phyloP scores from a whole-genome alignment of 1,284 basidiomycete genomes.

The Chiua sp. region DNA sequence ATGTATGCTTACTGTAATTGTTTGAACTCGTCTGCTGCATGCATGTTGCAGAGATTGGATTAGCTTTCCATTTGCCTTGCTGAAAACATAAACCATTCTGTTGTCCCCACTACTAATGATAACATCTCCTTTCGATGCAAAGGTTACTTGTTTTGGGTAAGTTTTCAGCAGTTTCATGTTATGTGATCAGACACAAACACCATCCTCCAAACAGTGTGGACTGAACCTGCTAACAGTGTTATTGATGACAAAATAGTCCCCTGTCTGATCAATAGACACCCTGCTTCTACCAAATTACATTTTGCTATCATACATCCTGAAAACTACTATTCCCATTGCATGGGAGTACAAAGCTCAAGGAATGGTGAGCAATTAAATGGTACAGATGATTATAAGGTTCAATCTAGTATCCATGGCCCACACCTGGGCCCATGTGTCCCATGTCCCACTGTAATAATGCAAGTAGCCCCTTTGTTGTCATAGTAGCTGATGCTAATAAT shows the following conservation, averaged over 20 bases:
- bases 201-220: not conserved
- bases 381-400: too few species aligned
- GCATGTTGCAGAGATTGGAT: not conserved
- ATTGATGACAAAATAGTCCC: not conserved
- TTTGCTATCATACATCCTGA: too few species aligned
- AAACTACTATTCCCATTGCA: too few species aligned
- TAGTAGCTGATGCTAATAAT: too few species aligned
- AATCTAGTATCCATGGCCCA: too few species aligned
- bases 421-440: too few species aligned
- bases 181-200: not conserved
- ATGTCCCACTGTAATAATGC: too few species aligned
- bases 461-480: too few species aligned
- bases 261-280: too few species aligned
- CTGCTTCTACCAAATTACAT: too few species aligned
- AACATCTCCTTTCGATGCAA: not conserved
- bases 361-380: too few species aligned
- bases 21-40: not conserved
- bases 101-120: not conserved
- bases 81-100: not conserved
- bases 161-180: not conserved
- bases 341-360: too few species aligned
- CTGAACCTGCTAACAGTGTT: not conserved
- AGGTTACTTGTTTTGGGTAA: not conserved
- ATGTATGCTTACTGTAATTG: not conserved
- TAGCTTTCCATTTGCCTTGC: not conserved